Base-by-base conservation (phyloP, 2,329 filamentous ascomycete genomes). In the Aaosphaeria arxii region DNA sequence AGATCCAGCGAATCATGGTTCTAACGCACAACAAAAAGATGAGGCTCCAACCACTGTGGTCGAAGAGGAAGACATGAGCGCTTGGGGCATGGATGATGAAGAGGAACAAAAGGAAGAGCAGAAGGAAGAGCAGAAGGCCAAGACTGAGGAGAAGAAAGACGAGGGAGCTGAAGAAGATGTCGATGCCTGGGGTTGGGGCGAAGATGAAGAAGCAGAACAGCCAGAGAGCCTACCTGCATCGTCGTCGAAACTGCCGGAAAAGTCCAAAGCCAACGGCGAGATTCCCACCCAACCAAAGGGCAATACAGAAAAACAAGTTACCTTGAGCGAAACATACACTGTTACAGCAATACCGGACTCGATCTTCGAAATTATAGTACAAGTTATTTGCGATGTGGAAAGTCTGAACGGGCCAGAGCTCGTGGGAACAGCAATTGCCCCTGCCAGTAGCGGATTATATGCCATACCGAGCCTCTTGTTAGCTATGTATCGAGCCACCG, bases 131-230 rank as follows among this genome's bases (percentile, higher is more conserved):
- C 30, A 48, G 45, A 62, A 58, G 49, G 11, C 39, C 3, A 7
- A 9, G 9, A 24, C 11, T 40, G 39, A 24, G 39, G 24, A 40
- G 17, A 36, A 36, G 33, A 17, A 17, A 7, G 17, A 7, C 41
- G 30, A 62, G 30, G 54, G 58, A 7, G 59, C 54, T 7, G 70
- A 70, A 13, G 71, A 70, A 11, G 73, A 74, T 36, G 69, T 67
- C 11, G 88, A 89, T 51, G 88, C 89, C 29, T 95, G 90, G 88
- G 90, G 88, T 7, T 95, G 91, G 89, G 88, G 84, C 24, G 90
- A 91, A 35, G 87, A 87, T 2, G 60, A 66, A n/a, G 58, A 62
- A 5, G 31, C 55, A 24, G 57, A 62, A 39, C 47, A 53, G 43
- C 46, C 47, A 6, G 44, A 49, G 11, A 45, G 53, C 13, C 40